Evolutionary conservation across 2,329 filamentous ascomycete species (phyloP).

Genomic region (Fusarium heterosporum): DNA sequence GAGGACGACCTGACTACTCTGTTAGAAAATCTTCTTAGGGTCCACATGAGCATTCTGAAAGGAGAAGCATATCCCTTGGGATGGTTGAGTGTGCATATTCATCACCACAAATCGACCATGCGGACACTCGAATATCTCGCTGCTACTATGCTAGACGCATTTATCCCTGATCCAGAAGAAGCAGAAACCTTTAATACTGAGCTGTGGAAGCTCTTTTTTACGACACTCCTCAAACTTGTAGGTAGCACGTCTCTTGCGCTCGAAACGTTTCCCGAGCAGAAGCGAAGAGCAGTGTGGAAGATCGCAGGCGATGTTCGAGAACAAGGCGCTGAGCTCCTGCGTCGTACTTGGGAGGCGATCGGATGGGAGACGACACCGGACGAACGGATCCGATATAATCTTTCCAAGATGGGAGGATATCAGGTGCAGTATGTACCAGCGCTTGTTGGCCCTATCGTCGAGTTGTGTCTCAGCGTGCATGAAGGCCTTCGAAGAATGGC

Average conservation of each 20-base stretch:
- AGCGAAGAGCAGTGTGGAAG: constrained; percentile 96
- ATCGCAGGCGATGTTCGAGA: constrained; percentile 97
- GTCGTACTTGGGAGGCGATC: constrained; percentile 91
- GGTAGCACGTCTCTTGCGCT: constrained; percentile 89
- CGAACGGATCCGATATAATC: constrained; percentile 79
- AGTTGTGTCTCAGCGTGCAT: constrained; percentile 94
- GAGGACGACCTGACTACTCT: constrained; percentile 81
- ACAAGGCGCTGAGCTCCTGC: constrained; percentile 86
- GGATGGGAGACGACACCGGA: constrained; percentile 93
- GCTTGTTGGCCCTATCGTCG: constrained; percentile 89
- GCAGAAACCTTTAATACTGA: constrained; percentile 93
- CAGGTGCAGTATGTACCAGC: constrained; percentile 98
- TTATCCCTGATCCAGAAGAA: constrained; percentile 89
- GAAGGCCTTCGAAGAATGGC: constrained; percentile 90
- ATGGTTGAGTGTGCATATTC: constrained; percentile 95
- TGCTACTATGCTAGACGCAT: constrained; percentile 81
- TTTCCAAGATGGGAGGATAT: constrained; percentile 91
- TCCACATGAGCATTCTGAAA: constrained; percentile 88
- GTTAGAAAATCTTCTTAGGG: constrained; percentile 81
- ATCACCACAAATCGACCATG: constrained; percentile 91
- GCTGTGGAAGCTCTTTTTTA: constrained; percentile 94
- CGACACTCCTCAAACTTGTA: constrained; percentile 87
- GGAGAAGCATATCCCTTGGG: constrained; percentile 89
- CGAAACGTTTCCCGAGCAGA: constrained; percentile 97
- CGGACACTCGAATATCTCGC: constrained; percentile 85